A percentile compares a stretch with the other conserved stretches of the same genome.
These are phyloP conservation scores for Climacium dendroides DNA, from an alignment of 225 moss, liverwort and hornwort genomes.

Conservation along the genomic window DNA sequence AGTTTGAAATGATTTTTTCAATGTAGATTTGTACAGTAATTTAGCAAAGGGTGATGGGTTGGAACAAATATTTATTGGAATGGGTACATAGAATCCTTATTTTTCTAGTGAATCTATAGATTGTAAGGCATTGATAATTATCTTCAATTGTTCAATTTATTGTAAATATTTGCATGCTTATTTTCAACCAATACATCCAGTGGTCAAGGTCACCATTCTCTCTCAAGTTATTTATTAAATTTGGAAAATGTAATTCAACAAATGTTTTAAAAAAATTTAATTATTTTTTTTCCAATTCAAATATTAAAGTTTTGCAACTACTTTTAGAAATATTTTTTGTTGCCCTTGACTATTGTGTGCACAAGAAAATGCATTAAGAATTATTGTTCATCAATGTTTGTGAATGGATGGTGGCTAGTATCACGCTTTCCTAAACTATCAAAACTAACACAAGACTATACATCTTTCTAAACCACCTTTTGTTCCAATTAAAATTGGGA, in stretches of 20 bases:
- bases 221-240: neutral
- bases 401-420: too few relatives aligned
- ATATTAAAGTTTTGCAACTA: rapidly evolving
- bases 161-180: neutral
- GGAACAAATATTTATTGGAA: neutral
- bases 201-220: neutral
- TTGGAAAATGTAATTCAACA: rapidly evolving
- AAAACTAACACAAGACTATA: too few relatives aligned
- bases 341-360: rapidly evolving
- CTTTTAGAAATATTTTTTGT: neutral
- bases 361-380: too few relatives aligned
- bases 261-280: too few relatives aligned
- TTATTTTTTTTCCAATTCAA: neutral
- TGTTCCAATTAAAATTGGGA: too few relatives aligned
- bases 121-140: neutral
- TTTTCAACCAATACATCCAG: neutral
- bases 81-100: neutral
- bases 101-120: neutral
- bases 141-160: neutral
- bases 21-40: neutral
- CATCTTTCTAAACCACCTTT: too few relatives aligned
- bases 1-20: neutral
- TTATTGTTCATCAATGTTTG: too few relatives aligned
- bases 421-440: too few relatives aligned
- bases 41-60: neutral